phyloP scores from a whole-genome alignment of 129 eudicot genomes.

The Helianthus tuberosus region DNA sequence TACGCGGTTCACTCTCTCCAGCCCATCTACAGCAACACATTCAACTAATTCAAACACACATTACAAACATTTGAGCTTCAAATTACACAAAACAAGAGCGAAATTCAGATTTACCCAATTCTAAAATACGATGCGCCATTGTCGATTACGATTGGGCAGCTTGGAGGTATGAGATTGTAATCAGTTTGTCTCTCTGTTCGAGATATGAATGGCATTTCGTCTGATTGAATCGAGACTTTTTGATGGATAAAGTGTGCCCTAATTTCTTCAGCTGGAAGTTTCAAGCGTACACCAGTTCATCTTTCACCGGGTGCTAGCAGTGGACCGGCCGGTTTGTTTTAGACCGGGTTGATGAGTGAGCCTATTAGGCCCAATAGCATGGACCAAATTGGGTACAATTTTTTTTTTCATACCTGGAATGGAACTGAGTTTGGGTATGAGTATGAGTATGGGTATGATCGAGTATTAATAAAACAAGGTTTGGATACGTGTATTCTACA shows the following conservation, averaged over 20 bases:
- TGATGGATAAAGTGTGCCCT: constrained; percentile 40
- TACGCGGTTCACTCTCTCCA: constrained; percentile 90
- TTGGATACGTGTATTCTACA: no score
- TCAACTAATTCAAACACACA: not conserved
- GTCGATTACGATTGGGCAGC: constrained; percentile 85
- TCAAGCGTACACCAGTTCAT: not conserved
- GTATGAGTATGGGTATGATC: no score
- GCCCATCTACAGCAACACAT: constrained; percentile 74
- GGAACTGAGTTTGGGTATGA: no score
- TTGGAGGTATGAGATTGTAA: constrained; percentile 63
- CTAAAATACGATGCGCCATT: constrained; percentile 97
- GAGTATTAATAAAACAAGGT: no score
- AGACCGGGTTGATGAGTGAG: not conserved
- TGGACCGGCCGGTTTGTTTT: constrained; percentile 6
- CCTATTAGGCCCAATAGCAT: no score
- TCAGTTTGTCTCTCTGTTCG: constrained; percentile 74
- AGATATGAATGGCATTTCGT: constrained; percentile 78
- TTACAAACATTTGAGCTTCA: not conserved
- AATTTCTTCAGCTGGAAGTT: constrained; percentile 24
- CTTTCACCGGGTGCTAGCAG: not conserved
- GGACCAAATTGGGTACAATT: no score
- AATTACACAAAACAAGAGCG: constrained; percentile 2
- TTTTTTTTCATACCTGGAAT: no score
- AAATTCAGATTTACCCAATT: constrained; percentile 56
- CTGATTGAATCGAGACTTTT: not conserved